A percentile compares a stretch with the other conserved stretches of the same genome.
These are phyloP conservation scores for Adansonia rubrostipa DNA, from an alignment of 441 rosid genomes.

Conservation along the genomic window DNA sequence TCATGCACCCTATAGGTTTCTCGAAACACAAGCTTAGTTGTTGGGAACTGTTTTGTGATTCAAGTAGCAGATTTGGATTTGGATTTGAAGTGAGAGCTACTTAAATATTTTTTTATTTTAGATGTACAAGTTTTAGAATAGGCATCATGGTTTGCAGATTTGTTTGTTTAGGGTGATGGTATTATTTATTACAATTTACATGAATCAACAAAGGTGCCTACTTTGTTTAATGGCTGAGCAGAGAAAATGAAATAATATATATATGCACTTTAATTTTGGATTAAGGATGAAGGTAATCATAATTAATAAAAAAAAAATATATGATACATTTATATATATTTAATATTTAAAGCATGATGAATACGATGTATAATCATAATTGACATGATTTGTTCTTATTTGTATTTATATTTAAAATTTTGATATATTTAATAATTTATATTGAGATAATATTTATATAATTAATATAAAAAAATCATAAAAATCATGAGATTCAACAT, in stretches of 20 bases:
- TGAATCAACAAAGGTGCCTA: neutral
- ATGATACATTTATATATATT: too few relatives aligned
- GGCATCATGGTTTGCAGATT: neutral
- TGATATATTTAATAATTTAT: too few relatives aligned
- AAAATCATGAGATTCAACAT: too few relatives aligned
- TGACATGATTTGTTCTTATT: too few relatives aligned
- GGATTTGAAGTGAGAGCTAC: neutral
- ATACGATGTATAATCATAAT: too few relatives aligned
- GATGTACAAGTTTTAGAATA: conserved; percentile 1
- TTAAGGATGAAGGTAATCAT: too few relatives aligned
- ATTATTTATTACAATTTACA: neutral
- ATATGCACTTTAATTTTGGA: too few relatives aligned
- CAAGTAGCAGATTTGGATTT: neutral
- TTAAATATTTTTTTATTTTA: neutral
- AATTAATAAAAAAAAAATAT: too few relatives aligned
- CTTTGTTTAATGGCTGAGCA: neutral
- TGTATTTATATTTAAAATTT: too few relatives aligned
- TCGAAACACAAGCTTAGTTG: neutral
- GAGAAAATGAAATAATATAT: neutral
- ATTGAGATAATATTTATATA: too few relatives aligned
- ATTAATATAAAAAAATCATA: too few relatives aligned
- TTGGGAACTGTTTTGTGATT: neutral
- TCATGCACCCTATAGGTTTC: neutral
- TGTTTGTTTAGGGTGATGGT: neutral
- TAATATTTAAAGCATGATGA: too few relatives aligned